Base-by-base conservation (phyloP, 208 protist genomes). In the Herpetomonas samuelpessoai region DNA sequence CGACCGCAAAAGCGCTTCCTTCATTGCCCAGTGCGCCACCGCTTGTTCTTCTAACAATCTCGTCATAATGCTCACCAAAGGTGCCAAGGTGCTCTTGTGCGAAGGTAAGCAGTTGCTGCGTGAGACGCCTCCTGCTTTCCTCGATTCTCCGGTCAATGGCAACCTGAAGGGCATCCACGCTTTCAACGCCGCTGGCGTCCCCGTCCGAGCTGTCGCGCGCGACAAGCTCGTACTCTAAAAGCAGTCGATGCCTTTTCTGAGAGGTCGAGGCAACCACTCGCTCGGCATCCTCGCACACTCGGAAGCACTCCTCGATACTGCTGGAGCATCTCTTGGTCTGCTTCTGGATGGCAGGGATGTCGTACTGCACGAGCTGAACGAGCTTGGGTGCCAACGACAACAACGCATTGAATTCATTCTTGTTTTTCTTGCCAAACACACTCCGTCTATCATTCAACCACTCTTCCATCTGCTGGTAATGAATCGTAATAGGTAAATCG, bases 401-500 rank as follows among this genome's bases (percentile, higher is more conserved):
- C 3, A 88, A 65, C 10, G 53, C 68, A 0, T 56, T 25, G 35
- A 78, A 86, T 22, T 62, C 63, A 19, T 77, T 86, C 45, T 80
- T 84, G 66, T 85, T 44, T 64, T 81, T 86, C 22, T 68, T 62
- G 7, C 61, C 60, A 26, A 92, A 73, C 3, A 88, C 78, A 0
- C 75, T 19, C 46, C 61, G 68, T 25, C 85, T 72, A 59, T 92
- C 85, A 10, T 78, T 71, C 60, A 92, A 65, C 85, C 85, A 92
- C 63, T 92, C 81, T 65, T 92, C 76, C 78, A 92, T 88, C 47
- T 83, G 78, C 74, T 88, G 74, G 56, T 92, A 92, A 65, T 92
- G 85, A 58, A 92, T 68, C 2, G 71, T 29, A 26, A 92, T 80
- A 0, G 76, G 62, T 55, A 82, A 79, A 22, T 81, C 65, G 2